A percentile compares a stretch with the other conserved stretches of the same genome.
Conservation (phyloP, 192 early-diverging fungal species). For the Rhizoclosmatium globosum region DNA sequence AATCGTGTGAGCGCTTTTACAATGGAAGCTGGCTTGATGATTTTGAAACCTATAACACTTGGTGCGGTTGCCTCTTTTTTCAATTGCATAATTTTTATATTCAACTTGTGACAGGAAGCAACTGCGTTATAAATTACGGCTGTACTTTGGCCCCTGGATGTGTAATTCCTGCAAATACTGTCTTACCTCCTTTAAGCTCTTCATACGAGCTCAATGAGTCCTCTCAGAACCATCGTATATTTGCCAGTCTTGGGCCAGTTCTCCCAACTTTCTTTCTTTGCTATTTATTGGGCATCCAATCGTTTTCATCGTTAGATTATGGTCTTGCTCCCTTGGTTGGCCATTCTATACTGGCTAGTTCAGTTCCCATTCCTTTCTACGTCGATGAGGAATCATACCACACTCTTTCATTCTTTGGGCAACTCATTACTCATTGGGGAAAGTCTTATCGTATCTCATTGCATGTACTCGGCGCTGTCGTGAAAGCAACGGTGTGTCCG, state of each 20-base stretch:
- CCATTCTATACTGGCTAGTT: slow-evolving; percentile 43
- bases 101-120: slow-evolving; percentile 11
- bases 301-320: slow-evolving; percentile 33
- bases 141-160: slow-evolving; percentile 50
- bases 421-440: not conserved
- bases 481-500: slow-evolving; percentile 37
- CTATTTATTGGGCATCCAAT: slow-evolving; percentile 45
- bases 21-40: slow-evolving; percentile 47
- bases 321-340: slow-evolving; percentile 48
- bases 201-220: slow-evolving; percentile 42
- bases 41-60: slow-evolving; percentile 47
- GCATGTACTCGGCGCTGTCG: slow-evolving; percentile 44
- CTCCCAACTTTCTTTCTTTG: slow-evolving; percentile 21
- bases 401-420: slow-evolving; percentile 36
- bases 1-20: slow-evolving; percentile 46
- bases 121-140: slow-evolving; percentile 39
- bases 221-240: slow-evolving; percentile 13
- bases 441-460: slow-evolving; percentile 48
- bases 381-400: slow-evolving; percentile 30
- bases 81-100: not conserved
- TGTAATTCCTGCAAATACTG: slow-evolving; percentile 45
- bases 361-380: slow-evolving; percentile 37
- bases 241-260: slow-evolving; percentile 12
- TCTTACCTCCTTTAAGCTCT: slow-evolving; percentile 47
- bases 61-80: slow-evolving; percentile 18